Conservation (phyloP, 345 rosid species). For the Linum usitatissimum region DNA sequence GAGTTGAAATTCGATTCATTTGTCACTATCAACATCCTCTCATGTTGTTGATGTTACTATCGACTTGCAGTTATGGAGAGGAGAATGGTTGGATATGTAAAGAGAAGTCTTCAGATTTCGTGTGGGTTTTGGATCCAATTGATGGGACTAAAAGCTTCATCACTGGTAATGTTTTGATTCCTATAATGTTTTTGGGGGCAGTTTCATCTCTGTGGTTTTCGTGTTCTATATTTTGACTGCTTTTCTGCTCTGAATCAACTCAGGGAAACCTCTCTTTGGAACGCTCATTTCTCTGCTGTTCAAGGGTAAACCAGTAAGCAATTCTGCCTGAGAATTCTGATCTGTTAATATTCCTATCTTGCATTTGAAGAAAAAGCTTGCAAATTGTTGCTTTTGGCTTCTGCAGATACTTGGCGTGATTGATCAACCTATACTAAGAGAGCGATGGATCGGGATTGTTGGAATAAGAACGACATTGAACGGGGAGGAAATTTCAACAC, state of each 20-base stretch:
- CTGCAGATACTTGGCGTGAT: conserved; percentile 77
- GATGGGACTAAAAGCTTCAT: conserved; percentile 97
- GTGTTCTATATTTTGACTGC: conserved; percentile 5
- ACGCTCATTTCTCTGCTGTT: conserved; percentile 73
- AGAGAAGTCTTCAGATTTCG: conserved; percentile 68
- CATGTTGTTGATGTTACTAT: conserved; percentile 11
- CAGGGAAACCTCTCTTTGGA: conserved; percentile 93
- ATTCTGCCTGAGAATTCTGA: not conserved
- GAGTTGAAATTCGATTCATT: conserved; percentile 17
- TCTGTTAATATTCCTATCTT: too few relatives aligned
- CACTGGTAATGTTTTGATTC: conserved; percentile 39
- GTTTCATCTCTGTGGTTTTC: not conserved
- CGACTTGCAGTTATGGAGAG: conserved; percentile 67
- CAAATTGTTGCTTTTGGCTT: not conserved
- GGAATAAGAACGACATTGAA: conserved; percentile 72
- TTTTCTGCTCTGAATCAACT: conserved; percentile 13
- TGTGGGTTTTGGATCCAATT: conserved; percentile 96
- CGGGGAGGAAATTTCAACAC: conserved; percentile 62
- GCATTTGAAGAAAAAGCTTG: too few relatives aligned
- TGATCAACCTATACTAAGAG: conserved; percentile 78
- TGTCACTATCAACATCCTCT: not conserved
- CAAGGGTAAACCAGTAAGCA: conserved; percentile 75
- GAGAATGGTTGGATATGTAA: conserved; percentile 94
- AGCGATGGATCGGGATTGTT: conserved; percentile 81
- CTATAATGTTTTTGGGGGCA: not conserved